phyloP scores from a whole-genome alignment of 2,329 filamentous ascomycete genomes.

The Exophiala sp. region DNA sequence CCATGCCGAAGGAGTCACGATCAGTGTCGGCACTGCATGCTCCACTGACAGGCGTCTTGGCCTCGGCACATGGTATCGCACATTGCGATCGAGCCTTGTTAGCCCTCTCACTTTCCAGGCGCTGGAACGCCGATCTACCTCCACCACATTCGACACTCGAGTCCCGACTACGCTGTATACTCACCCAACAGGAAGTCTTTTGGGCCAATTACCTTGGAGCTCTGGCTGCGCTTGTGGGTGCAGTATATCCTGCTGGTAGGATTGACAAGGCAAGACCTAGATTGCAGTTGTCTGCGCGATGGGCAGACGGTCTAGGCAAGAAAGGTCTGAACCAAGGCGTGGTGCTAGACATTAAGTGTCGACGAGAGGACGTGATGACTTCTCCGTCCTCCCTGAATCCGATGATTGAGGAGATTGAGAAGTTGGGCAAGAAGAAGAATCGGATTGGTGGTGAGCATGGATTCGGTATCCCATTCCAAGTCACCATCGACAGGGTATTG shows the following conservation, averaged over 20 bases:
- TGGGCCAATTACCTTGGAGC: constrained; percentile 35
- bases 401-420: constrained; percentile 33
- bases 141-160: constrained; percentile 33
- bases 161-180: constrained; percentile 29
- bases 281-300: constrained; percentile 30
- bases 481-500: constrained; percentile 21
- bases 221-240: constrained; percentile 31
- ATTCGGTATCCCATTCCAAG: constrained; percentile 22
- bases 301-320: constrained; percentile 33
- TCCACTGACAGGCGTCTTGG: constrained; percentile 34
- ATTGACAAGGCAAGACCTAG: constrained; percentile 29
- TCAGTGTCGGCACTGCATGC: constrained; percentile 33
- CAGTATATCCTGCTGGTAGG: constrained; percentile 33
- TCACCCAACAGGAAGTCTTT: constrained; percentile 36
- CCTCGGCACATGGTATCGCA: constrained; percentile 35
- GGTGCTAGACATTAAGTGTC: constrained; percentile 27
- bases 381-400: constrained; percentile 29
- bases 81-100: constrained; percentile 35
- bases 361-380: constrained; percentile 16
- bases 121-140: constrained; percentile 32
- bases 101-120: constrained; percentile 34
- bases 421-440: constrained; percentile 38
- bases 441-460: constrained; percentile 34
- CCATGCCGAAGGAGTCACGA: constrained; percentile 34
- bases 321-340: constrained; percentile 33